Evolutionary conservation across 208 protist species (phyloP).

Genomic region (Angomonas deanei): DNA sequence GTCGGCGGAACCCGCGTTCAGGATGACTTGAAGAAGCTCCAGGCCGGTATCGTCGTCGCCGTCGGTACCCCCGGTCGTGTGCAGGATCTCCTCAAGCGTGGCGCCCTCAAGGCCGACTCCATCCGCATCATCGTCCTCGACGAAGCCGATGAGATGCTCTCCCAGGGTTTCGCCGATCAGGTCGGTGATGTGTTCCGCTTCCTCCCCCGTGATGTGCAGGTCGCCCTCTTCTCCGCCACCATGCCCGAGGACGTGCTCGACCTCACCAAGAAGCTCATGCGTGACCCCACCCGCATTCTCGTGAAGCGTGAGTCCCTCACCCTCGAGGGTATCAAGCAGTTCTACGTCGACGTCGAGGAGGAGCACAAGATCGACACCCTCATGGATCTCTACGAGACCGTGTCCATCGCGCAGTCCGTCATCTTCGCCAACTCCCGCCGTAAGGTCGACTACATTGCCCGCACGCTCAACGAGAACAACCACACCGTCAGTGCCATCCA

Average conservation of each 20-base stretch:
- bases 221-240: constrained; percentile 98
- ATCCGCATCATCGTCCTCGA: constrained; percentile 98
- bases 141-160: constrained; percentile 99
- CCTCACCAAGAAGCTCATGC: constrained; percentile 99
- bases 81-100: constrained; percentile 94
- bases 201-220: constrained; percentile 95
- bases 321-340: constrained; percentile 99
- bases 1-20: constrained; percentile 93
- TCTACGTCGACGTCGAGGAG: constrained; percentile 96
- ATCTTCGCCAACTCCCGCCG: constrained; percentile 99
- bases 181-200: constrained; percentile 99
- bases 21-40: constrained; percentile 94
- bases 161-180: constrained; percentile 96
- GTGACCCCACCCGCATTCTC: constrained; percentile 97
- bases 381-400: constrained; percentile 91
- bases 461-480: constrained; percentile 88
- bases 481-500: constrained; percentile 96
- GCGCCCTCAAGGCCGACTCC: constrained; percentile 69
- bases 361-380: constrained; percentile 99
- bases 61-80: constrained; percentile 98
- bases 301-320: constrained; percentile 99
- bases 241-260: constrained; percentile 98
- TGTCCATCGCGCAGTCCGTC: constrained; percentile 93
- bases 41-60: constrained; percentile 92
- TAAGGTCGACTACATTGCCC: constrained; percentile 96